A percentile compares a stretch with the other conserved stretches of the same genome.
phyloP scores from a whole-genome alignment of 805 yeast species.

The Blastobotrys muscicola region DNA sequence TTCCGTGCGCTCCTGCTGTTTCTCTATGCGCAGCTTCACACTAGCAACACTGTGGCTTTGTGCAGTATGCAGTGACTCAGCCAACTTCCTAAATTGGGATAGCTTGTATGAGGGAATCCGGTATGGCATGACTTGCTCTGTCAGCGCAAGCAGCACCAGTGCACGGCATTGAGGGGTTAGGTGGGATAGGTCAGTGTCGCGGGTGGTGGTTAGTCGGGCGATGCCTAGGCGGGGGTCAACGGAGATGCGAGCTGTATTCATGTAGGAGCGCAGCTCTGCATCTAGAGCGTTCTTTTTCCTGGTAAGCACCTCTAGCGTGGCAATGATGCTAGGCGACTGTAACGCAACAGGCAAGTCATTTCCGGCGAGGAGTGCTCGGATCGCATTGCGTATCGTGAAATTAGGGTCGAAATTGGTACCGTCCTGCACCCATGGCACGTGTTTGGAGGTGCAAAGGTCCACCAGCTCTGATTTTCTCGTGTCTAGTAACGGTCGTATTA shows the following conservation, averaged over 20 bases:
- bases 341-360: conserved; percentile 15
- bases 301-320: background rate
- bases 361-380: conserved; percentile 30
- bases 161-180: background rate
- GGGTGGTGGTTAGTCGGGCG: background rate
- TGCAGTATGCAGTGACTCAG: too few relatives aligned
- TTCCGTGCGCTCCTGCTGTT: too few relatives aligned
- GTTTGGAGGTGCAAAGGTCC: conserved; percentile 34
- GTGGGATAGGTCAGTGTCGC: background rate
- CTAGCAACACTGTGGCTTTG: too few relatives aligned
- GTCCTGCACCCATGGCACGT: conserved; percentile 62
- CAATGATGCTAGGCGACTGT: conserved; percentile 1
- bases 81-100: background rate
- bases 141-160: background rate
- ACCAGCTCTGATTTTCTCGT: conserved; percentile 37
- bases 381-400: conserved; percentile 49
- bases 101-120: conserved; percentile 1
- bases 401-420: conserved; percentile 44
- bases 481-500: conserved; percentile 46
- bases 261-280: too few relatives aligned
- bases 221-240: background rate
- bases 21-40: too few relatives aligned
- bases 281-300: too few relatives aligned
- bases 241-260: background rate
- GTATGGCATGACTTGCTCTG: conserved; percentile 1